Evolutionary conservation across 495 filamentous ascomycete genomes (phyloP).

Genomic region (Penicillium cinerascens): DNA sequence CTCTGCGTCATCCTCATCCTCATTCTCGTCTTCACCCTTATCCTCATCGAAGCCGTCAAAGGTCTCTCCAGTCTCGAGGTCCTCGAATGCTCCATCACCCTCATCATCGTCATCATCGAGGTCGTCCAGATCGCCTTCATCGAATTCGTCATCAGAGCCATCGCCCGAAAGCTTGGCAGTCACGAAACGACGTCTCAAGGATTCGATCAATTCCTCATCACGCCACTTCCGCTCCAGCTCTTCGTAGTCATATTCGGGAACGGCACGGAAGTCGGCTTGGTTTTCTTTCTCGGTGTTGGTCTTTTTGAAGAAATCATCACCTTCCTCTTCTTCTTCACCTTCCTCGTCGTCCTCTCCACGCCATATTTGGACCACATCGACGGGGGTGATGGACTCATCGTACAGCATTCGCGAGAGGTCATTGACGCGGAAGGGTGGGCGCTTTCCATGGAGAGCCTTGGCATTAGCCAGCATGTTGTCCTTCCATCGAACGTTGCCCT

Average conservation of each 20-base stretch:
- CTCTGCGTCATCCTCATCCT: conserved; percentile 23
- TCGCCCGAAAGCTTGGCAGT: conserved; percentile 56
- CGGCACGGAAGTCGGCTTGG: conserved; percentile 66
- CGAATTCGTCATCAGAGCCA: conserved; percentile 45
- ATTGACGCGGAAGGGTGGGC: conserved; percentile 64
- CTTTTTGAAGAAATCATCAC: conserved; percentile 82
- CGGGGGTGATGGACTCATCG: conserved; percentile 70
- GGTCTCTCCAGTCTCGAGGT: conserved; percentile 74
- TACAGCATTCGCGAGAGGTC: conserved; percentile 88
- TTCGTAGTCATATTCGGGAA: conserved; percentile 78
- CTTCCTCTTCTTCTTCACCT: conserved; percentile 47
- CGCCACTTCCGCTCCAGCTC: conserved; percentile 82
- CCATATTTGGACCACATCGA: conserved; percentile 76
- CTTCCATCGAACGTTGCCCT: conserved; percentile 75
- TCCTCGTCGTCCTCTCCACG: conserved; percentile 54
- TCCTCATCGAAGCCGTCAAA: conserved; percentile 42
- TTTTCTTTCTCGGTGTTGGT: conserved; percentile 60
- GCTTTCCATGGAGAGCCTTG: conserved; percentile 62
- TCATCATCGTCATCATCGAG: conserved; percentile 53
- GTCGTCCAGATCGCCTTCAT: conserved; percentile 47
- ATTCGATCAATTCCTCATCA: conserved; percentile 69
- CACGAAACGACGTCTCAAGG: conserved; percentile 68
- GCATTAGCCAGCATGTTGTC: conserved; percentile 77
- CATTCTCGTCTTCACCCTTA: conserved; percentile 33
- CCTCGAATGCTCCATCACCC: conserved; percentile 87